phyloP scores from a whole-genome alignment of 495 filamentous ascomycete genomes.

The Hyphodiscus hymeniophilus region DNA sequence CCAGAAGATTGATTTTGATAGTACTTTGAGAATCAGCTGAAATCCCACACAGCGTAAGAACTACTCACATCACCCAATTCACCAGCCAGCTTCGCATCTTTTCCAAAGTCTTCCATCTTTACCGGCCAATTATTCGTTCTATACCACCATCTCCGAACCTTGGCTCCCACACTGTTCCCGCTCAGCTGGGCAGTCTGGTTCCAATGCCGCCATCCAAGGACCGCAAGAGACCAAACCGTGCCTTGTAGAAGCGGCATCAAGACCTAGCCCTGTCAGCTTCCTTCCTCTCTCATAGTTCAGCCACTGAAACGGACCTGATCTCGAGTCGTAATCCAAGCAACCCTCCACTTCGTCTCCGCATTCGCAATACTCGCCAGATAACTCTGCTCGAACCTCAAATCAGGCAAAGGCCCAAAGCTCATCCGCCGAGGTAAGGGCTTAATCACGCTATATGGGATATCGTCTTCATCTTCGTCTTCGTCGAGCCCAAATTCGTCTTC shows the following conservation, averaged over 20 bases:
- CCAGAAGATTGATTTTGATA: constrained; percentile 21
- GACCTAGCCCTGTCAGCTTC: constrained; percentile 41
- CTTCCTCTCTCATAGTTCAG: not conserved
- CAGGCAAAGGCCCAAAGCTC: constrained; percentile 74
- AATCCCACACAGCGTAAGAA: constrained; percentile 2
- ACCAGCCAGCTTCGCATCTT: constrained; percentile 12
- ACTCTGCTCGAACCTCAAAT: constrained; percentile 94
- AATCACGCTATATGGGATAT: constrained; percentile 49
- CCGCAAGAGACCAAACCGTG: constrained; percentile 68
- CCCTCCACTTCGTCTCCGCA: constrained; percentile 65
- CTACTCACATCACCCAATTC: constrained; percentile 20
- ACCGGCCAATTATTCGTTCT: constrained; percentile 79
- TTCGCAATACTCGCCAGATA: constrained; percentile 78
- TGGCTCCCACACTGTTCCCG: constrained; percentile 62
- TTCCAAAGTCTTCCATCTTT: constrained; percentile 24
- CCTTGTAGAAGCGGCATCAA: constrained; percentile 79
- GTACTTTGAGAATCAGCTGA: constrained; percentile 20
- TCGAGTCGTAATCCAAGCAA: constrained; percentile 74
- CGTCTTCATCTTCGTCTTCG: constrained; percentile 34
- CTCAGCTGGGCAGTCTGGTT: constrained; percentile 63
- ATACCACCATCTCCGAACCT: constrained; percentile 82
- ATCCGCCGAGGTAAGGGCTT: constrained; percentile 40
- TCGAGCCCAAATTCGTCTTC: constrained; percentile 24
- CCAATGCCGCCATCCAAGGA: constrained; percentile 78
- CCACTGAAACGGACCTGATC: constrained; percentile 61